phyloP scores from a whole-genome alignment of 345 rosid species.

The Gossypium arboreum region DNA sequence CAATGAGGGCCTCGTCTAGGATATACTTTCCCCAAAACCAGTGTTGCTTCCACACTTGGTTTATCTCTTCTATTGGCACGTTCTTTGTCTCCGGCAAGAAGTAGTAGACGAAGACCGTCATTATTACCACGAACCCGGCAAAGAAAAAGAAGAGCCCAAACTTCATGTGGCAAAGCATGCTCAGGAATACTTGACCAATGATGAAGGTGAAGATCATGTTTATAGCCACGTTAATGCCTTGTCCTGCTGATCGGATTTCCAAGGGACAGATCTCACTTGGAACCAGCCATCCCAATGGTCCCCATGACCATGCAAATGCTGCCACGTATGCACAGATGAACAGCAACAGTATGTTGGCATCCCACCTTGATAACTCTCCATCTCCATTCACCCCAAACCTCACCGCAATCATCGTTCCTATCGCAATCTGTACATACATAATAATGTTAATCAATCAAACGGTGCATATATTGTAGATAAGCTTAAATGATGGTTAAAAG shows the following conservation, averaged over 20 bases:
- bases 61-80: slow-evolving; percentile 15
- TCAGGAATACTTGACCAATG: neutral
- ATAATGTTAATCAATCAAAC: neutral
- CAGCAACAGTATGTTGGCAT: neutral
- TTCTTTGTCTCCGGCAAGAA: slow-evolving; percentile 10
- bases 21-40: slow-evolving; percentile 16
- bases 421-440: neutral
- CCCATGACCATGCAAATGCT: slow-evolving; percentile 17
- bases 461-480: neutral
- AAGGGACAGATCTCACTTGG: slow-evolving; percentile 10
- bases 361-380: neutral
- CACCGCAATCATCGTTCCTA: neutral
- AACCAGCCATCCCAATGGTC: slow-evolving; percentile 15
- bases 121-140: neutral
- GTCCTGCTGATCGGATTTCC: slow-evolving; percentile 9
- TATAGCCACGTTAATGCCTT: slow-evolving; percentile 9
- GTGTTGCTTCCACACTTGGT: slow-evolving; percentile 4
- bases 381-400: slow-evolving; percentile 12
- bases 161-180: slow-evolving; percentile 17
- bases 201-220: slow-evolving; percentile 16
- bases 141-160: slow-evolving; percentile 17
- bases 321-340: slow-evolving; percentile 6
- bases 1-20: slow-evolving; percentile 2
- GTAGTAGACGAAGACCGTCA: neutral
- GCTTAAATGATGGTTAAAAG: neutral